Base-by-base conservation (phyloP, 2,329 filamentous ascomycete genomes). In the Plectosphaerella cucumerina region DNA sequence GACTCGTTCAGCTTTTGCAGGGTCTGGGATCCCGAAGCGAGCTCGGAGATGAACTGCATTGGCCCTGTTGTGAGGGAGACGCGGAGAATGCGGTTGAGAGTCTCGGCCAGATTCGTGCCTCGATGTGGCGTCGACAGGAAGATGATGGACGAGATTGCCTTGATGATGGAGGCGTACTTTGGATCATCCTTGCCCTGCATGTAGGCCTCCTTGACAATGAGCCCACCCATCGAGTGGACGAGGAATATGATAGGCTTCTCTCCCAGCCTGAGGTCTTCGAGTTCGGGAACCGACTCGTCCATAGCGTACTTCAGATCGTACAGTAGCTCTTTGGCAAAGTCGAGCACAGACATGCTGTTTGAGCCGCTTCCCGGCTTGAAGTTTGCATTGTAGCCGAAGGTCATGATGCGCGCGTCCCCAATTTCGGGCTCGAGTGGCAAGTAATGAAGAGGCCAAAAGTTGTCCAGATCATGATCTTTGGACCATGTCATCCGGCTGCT, bases 201-300 rank as follows among this genome's bases (percentile, higher is more conserved):
- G 9, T 26, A 26, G 5, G 23, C 66, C 58, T 69, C 62, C 50
- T 70, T 69, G 4, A 60, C 59, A n/a, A 72, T 65, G 47, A 64
- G 60, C 14, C 73, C 74, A 1, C 75, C 74, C 73, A 77, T 75
- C 34, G 67, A 71, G 53, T 78, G 74, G 2, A 60, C 71, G 15
- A 77, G 62, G 15, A 76, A 61, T 5, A 77, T 65, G 15, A 77
- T 68, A 2, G 23, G 23, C n/a, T 63, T 64, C 9, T 62, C 62
- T 51, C 59, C 45, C 20, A 53, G 33, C 37, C 58, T 67, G 62
- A 6, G n/a, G n/a, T n/a, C n/a, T n/a, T n/a, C n/a, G n/a, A n/a
- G n/a, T n/a, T n/a, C n/a, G n/a, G 49, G 49, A n/a, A 12, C 11
- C 37, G n/a, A 41, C 37, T 12, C 10, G 37, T 8, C 63, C 60